A percentile compares a stretch with the other conserved stretches of the same genome.
phyloP scores from a whole-genome alignment of 176 grass and related monocot genomes.

The Avena insularis region DNA sequence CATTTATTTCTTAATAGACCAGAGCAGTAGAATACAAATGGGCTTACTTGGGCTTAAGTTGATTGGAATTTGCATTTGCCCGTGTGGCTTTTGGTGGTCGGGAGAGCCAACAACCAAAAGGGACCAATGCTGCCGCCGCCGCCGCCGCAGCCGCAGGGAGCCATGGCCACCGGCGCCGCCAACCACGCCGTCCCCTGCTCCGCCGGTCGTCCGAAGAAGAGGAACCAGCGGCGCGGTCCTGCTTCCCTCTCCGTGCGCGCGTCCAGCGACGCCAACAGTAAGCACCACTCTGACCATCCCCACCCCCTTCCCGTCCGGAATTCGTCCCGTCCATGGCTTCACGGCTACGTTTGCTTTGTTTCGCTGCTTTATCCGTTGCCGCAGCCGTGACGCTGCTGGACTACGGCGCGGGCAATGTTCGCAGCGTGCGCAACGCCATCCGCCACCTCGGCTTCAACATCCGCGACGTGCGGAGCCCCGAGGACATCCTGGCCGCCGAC shows the following conservation, averaged over 20 bases:
- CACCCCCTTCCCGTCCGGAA: conserved; percentile 28
- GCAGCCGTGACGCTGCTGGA: conserved; percentile 82
- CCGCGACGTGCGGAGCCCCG: conserved; percentile 85
- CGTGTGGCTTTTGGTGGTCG: neutral
- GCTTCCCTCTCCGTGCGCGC: conserved; percentile 50
- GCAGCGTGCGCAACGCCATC: conserved; percentile 93
- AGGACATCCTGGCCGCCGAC: conserved; percentile 83
- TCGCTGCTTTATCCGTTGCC: neutral
- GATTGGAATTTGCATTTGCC: conserved; percentile 4
- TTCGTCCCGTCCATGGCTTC: conserved; percentile 13
- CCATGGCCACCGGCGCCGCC: conserved; percentile 23
- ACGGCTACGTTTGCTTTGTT: conserved; percentile 23
- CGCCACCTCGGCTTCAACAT: conserved; percentile 78
- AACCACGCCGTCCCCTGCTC: neutral
- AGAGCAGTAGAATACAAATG: neutral
- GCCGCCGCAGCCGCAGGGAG: conserved; percentile 50
- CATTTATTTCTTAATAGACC: neutral
- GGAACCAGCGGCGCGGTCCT: conserved; percentile 16
- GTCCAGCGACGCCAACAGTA: conserved; percentile 51
- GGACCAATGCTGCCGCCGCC: conserved; percentile 45
- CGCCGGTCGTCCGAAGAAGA: neutral
- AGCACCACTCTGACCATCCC: conserved; percentile 28
- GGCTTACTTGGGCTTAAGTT: neutral
- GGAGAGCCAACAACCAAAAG: neutral
- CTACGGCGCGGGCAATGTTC: conserved; percentile 91